A percentile compares a stretch with the other conserved stretches of the same genome.
Conservation (phyloP, 208 protist species). For the Crithidia acanthocephali region DNA sequence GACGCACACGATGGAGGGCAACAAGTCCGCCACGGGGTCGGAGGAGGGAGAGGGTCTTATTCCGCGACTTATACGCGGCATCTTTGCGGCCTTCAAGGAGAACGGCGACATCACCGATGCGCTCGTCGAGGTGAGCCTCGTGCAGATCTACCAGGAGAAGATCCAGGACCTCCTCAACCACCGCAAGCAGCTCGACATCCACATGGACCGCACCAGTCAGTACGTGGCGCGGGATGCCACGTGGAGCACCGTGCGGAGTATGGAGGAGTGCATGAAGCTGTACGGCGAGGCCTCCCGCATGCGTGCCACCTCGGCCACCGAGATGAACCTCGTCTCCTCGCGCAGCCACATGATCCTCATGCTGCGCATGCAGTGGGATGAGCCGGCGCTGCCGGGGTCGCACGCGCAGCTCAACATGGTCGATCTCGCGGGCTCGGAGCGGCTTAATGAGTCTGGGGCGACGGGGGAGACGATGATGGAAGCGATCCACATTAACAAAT, state of each 20-base stretch:
- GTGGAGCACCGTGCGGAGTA: conserved; percentile 62
- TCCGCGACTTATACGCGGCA: conserved; percentile 72
- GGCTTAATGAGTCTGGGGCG: conserved; percentile 83
- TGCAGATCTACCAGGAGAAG: conserved; percentile 93
- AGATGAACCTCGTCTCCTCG: conserved; percentile 93
- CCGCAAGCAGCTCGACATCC: conserved; percentile 86
- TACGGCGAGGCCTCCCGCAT: conserved; percentile 77
- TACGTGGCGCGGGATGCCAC: conserved; percentile 88
- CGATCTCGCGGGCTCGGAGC: conserved; percentile 95
- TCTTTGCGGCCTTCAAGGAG: conserved; percentile 69
- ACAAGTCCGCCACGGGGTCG: conserved; percentile 27
- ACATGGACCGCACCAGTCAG: conserved; percentile 88
- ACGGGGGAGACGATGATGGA: conserved; percentile 90
- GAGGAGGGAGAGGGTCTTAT: conserved; percentile 62
- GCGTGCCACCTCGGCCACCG: conserved; percentile 79
- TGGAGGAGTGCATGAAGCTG: conserved; percentile 84
- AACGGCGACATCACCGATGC: conserved; percentile 79
- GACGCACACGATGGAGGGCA: conserved; percentile 91
- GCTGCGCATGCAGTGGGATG: conserved; percentile 91
- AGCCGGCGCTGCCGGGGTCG: conserved; percentile 81
- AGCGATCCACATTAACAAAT: conserved; percentile 95
- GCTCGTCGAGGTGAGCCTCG: conserved; percentile 75
- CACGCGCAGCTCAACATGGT: conserved; percentile 93
- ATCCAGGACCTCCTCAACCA: conserved; percentile 88
- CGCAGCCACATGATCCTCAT: conserved; percentile 93